phyloP scores from a whole-genome alignment of 2,329 filamentous ascomycete species.

The Stachybotrys chlorohalonatus region DNA sequence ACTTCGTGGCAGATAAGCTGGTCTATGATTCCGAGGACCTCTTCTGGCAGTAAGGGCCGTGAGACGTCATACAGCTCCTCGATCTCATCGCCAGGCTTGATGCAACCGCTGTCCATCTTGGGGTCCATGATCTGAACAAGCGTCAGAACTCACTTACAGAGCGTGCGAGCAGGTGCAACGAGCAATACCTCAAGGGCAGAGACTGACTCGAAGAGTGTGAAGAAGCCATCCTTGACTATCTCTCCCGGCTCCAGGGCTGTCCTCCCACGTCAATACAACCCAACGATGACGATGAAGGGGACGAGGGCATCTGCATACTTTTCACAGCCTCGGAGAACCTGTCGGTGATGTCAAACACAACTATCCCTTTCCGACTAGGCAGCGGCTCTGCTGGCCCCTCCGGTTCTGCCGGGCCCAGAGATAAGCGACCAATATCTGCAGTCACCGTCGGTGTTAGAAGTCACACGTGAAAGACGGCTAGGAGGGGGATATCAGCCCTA shows the following conservation, averaged over 20 bases:
- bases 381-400: slow-evolving; percentile 24
- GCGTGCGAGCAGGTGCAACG: slow-evolving; percentile 4
- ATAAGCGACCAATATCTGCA: slow-evolving; percentile 32
- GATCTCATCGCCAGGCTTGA: slow-evolving; percentile 68
- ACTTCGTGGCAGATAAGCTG: slow-evolving; percentile 86
- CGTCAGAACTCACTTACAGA: background rate
- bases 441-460: slow-evolving; percentile 12
- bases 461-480: background rate
- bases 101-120: slow-evolving; percentile 95
- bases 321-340: slow-evolving; percentile 44
- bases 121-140: slow-evolving; percentile 85
- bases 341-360: slow-evolving; percentile 49
- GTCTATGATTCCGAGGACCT: slow-evolving; percentile 90
- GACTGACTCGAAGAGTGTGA: slow-evolving; percentile 91
- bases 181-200: slow-evolving; percentile 62
- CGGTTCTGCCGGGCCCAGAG: slow-evolving; percentile 21
- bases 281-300: slow-evolving; percentile 1
- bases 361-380: slow-evolving; percentile 37
- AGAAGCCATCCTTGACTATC: slow-evolving; percentile 86
- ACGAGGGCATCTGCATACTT: slow-evolving; percentile 27
- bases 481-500: slow-evolving; percentile 10
- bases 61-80: slow-evolving; percentile 75
- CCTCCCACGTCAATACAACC: background rate
- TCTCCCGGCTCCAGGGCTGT: slow-evolving; percentile 69
- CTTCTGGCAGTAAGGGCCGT: slow-evolving; percentile 58